Base-by-base conservation (phyloP, 306 rosid species). In the Urtica urens region DNA sequence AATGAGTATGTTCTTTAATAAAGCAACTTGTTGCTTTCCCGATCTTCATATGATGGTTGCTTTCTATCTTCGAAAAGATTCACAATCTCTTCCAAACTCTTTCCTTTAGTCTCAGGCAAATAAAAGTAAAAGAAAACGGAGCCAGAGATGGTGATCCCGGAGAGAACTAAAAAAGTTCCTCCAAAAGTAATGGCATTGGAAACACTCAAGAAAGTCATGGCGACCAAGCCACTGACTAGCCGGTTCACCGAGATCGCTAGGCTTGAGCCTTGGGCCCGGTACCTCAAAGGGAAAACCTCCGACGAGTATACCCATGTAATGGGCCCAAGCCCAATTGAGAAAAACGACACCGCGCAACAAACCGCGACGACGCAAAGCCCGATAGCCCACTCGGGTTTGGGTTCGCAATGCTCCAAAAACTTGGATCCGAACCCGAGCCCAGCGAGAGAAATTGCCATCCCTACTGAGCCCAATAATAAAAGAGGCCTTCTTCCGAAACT, bases 301-400 rank as follows among this genome's bases (percentile, higher is more conserved):
- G 86, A 74, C 0, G 96, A 77, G 61, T 79, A 86, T 0, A 86
- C 93, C 94, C 86, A 79, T 0, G 86, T 79, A 0, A 86, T 72
- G 38, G 96, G 96, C 51, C 93, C 96, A 46, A 86, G 86, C 71
- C 96, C 96, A 62, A 79, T 82, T 0, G 83, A 79, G 23, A 82
- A 82, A 49, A 82, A 86, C 0, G 88, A 78, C 7, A 70, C 87
- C 2, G 81, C 68, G 0, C 74, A 53, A 1, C 96, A 86, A 4
- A 76, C 78, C 0, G 86, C 81, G 22, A 78, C 63, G 0, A 76
- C 72, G 5, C 86, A 62, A 20, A 86, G 16, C 7, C 20, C 67
- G 1, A 81, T 65, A 0, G 93, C 83, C 88, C 96, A 86, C 2
- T 20, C 52, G 0, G 88, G 93, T 27, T 60, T 81, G 0, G 13